A percentile compares a stretch with the other conserved stretches of the same genome.
Conservation (phyloP, 495 filamentous ascomycete species). For the Bathelium albidoporum region DNA sequence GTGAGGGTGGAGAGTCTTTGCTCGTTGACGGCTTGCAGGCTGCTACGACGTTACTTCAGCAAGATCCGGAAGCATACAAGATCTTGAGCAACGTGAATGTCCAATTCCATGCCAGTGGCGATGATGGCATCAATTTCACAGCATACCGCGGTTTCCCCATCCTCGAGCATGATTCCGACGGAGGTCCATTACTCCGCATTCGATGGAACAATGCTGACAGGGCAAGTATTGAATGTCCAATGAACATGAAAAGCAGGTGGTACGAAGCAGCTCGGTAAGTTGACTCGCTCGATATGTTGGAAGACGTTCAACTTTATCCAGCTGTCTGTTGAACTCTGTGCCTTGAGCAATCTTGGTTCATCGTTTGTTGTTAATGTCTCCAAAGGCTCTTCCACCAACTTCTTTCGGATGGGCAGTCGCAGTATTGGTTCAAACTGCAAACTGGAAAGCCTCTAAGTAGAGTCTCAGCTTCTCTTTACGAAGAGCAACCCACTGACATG, state of each 20-base stretch:
- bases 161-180: slow-evolving; percentile 41
- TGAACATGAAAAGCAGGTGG: slow-evolving; percentile 48
- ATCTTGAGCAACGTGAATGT: slow-evolving; percentile 44
- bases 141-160: slow-evolving; percentile 58
- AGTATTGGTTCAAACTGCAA: slow-evolving; percentile 66
- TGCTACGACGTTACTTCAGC: slow-evolving; percentile 42
- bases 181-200: slow-evolving; percentile 48
- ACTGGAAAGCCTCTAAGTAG: slow-evolving; percentile 70
- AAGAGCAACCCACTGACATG: slow-evolving; percentile 3
- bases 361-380: not conserved
- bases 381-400: not conserved
- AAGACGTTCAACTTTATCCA: no score
- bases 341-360: no score
- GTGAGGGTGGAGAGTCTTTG: slow-evolving; percentile 56
- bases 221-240: slow-evolving; percentile 42
- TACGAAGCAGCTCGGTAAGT: slow-evolving; percentile 56
- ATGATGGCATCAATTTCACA: slow-evolving; percentile 67
- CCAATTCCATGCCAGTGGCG: slow-evolving; percentile 73
- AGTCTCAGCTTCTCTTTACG: slow-evolving; percentile 17
- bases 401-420: slow-evolving; percentile 25
- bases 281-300: not conserved
- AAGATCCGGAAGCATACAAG: slow-evolving; percentile 41
- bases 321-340: no score
- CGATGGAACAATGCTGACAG: slow-evolving; percentile 92
- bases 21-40: slow-evolving; percentile 78